Base-by-base conservation (phyloP, 768 basidiomycete genomes). In the Amanita muscaria region DNA sequence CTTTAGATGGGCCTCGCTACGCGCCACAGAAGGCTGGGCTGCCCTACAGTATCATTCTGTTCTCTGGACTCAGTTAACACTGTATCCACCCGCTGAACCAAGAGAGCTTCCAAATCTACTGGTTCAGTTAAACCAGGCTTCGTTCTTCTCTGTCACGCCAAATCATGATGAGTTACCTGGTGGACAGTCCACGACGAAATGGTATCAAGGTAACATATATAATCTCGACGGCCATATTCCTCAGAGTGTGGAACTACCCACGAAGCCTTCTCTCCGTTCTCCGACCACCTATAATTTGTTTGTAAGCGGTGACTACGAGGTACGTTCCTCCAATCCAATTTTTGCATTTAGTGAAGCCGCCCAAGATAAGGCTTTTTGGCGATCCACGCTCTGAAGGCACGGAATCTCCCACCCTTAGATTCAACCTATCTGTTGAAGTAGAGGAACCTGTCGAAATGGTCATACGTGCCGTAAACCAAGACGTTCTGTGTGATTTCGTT, bases 181-280 rank as follows among this genome's bases (percentile, higher is more conserved):
- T 14, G 40, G 40, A 11, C 37, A 45, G 32, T 54, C 55, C 30
- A 54, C 61, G 3, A 68, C 67, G 7, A 62, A 73, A 56, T 94
- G 90, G 90, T 73, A 83, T 58, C 62, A 76, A n/a, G 90, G 88
- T 25, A 88, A 94, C 57, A 79, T 94, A n/a, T 94, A 94, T 57
- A 66, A 68, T 18, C 67, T 84, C 61, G 72, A 77, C 46, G 64
- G 65, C 22, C 62, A 76, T 15, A 67, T 75, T 9, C 66, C 69
- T 12, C 75, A 73, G 46, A 46, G 63, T 25, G 68, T 80, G 25
- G 59, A 57, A 19, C 64, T 83, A 36, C 84, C 80, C 23, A 55
- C 53, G 2, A 53, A 60, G 11, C 77, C 74, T 0, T 75, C 66
- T 15, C 19, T 49, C 3, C 61, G 49, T 2, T 40, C 50, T 12